A percentile compares a stretch with the other conserved stretches of the same genome.
phyloP scores from a whole-genome alignment of 2,329 filamentous ascomycete species.

The Didymella sp. region DNA sequence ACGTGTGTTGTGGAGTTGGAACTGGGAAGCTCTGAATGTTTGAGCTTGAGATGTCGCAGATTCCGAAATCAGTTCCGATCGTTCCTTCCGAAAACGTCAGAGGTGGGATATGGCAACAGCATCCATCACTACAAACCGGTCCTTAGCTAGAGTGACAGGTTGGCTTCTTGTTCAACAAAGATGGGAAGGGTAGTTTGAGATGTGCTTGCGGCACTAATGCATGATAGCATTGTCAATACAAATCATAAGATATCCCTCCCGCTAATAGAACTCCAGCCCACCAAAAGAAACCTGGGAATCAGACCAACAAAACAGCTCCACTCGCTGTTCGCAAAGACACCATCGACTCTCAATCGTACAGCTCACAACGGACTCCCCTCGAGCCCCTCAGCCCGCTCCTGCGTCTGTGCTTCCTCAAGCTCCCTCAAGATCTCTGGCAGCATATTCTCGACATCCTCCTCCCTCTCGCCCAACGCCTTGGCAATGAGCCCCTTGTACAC shows the following conservation, averaged over 20 bases:
- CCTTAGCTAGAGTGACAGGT: too few relatives aligned
- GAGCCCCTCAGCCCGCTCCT: constrained; percentile 45
- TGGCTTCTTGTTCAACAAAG: too few relatives aligned
- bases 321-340: too few relatives aligned
- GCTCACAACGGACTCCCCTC: constrained; percentile 43
- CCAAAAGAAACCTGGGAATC: too few relatives aligned
- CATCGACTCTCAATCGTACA: too few relatives aligned
- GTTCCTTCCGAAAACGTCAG: background rate
- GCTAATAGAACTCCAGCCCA: background rate
- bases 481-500: constrained; percentile 74
- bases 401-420: constrained; percentile 56
- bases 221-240: background rate
- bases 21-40: background rate
- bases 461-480: constrained; percentile 70
- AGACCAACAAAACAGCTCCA: background rate
- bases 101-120: too few relatives aligned
- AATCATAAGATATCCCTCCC: background rate
- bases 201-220: background rate
- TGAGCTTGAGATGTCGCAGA: background rate
- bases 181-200: background rate
- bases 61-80: background rate
- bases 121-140: too few relatives aligned
- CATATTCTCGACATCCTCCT: constrained; percentile 72
- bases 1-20: background rate
- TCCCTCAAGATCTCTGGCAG: constrained; percentile 59